Base-by-base conservation (phyloP, 139 green algal species). In the Limnomonas spitsbergensis region DNA sequence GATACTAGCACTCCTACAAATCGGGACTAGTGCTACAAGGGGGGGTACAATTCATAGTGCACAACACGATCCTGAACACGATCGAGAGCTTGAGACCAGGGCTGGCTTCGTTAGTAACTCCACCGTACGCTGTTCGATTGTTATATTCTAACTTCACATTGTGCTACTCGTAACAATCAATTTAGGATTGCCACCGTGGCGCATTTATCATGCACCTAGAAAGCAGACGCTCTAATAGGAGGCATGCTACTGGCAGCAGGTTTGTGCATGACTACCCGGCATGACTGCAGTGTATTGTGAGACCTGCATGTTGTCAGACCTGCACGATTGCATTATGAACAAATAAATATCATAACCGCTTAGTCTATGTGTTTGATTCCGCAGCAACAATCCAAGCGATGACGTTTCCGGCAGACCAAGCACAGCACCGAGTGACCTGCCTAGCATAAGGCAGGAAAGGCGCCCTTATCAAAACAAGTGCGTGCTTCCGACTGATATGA, bases 21-120 rank as follows among this genome's bases (percentile, higher is more conserved):
- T 97, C 34, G 67, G 69, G 0, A 69, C 53, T 31, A 91, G 96
- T 52, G 97, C 97, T 78, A 75, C 81, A 26, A 82, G 76, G 9
- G 93, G 87, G 3, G 34, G 66, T 26, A 83, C 96, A 24, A 68
- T 93, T 1, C 81, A 73, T 66, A 94, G 88, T 14, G 77, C 78
- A 9, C 81, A 78, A n/a, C 90, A 85, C 85, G 38, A 67, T 0
- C 84, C 97, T n/a, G 86, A 95, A 77, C 68, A 72, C n/a, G 9
- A 32, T 32, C 27, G 24, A 37, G 27, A 72, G 24, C 24, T 20
- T 39, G 24, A 32, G 27, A 38, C 24, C 24, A 14, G 14, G 66
- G 24, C 9, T 72, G 24, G 66, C 7, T 34, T 39, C 24, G 9
- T 32, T 39, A 72, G n/a, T 34, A 37, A 37, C n/a, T n/a, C n/a